phyloP scores from a whole-genome alignment of 441 rosid species.

The Flueggea neowawraea region DNA sequence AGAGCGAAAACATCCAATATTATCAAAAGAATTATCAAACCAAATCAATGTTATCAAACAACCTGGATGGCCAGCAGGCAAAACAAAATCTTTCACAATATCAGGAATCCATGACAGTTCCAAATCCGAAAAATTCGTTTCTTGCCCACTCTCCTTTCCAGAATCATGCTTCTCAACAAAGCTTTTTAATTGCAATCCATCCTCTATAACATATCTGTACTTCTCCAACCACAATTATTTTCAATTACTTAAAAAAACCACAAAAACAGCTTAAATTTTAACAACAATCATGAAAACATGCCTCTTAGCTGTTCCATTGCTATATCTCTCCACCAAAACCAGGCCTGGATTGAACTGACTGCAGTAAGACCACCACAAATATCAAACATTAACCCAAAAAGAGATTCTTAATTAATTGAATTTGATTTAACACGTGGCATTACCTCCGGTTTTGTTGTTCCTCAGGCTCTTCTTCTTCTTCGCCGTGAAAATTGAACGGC shows the following conservation, averaged over 20 bases:
- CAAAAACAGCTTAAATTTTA: not conserved
- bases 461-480: too few relatives aligned
- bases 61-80: slow-evolving; percentile 95
- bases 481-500: too few relatives aligned
- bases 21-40: not conserved
- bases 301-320: slow-evolving; percentile 81
- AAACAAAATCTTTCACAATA: slow-evolving; percentile 56
- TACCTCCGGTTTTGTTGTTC: too few relatives aligned
- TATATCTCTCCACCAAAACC: slow-evolving; percentile 80
- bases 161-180: slow-evolving; percentile 32
- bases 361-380: slow-evolving; percentile 18
- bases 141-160: slow-evolving; percentile 13
- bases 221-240: not conserved
- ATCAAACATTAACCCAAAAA: not conserved
- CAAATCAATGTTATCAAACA: not conserved
- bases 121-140: slow-evolving; percentile 27
- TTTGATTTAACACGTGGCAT: too few relatives aligned
- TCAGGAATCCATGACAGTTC: slow-evolving; percentile 62
- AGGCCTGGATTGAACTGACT: slow-evolving; percentile 18
- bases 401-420: too few relatives aligned
- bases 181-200: slow-evolving; percentile 44
- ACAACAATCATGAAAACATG: slow-evolving; percentile 3
- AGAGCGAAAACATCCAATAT: too few relatives aligned
- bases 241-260: not conserved
- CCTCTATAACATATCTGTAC: slow-evolving; percentile 59